Evolutionary conservation across 1,139 yeast genomes (phyloP).

Genomic region (Suhomyces atakaporum): DNA sequence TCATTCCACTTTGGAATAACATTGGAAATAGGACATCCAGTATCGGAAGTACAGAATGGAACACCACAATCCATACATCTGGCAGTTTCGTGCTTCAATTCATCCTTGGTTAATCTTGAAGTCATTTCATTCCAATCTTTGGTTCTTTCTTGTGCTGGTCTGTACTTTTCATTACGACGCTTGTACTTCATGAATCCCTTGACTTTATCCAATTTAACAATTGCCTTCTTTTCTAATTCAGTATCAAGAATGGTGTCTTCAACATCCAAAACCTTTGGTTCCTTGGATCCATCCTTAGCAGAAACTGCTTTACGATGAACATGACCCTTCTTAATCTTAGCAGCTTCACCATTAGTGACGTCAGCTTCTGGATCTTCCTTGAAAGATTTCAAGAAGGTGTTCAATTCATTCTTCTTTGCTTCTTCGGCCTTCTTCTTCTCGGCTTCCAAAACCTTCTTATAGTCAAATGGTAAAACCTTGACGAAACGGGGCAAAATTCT

Average conservation of each 20-base stretch:
- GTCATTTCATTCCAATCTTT: conserved; percentile 94
- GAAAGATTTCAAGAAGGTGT: conserved; percentile 61
- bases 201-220: conserved; percentile 72
- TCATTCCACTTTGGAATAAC: conserved; percentile 98
- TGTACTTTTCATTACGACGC: conserved; percentile 84
- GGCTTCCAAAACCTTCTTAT: conserved; percentile 82
- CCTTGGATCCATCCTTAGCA: conserved; percentile 48
- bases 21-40: conserved; percentile 97
- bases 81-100: conserved; percentile 90
- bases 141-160: conserved; percentile 74
- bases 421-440: conserved; percentile 70
- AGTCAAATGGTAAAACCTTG: conserved; percentile 90
- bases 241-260: conserved; percentile 84
- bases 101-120: conserved; percentile 77
- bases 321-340: conserved; percentile 52
- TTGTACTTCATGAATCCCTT: conserved; percentile 93
- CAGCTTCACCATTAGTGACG: conserved; percentile 83
- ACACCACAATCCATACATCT: conserved; percentile 99
- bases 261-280: conserved; percentile 85
- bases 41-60: conserved; percentile 97
- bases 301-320: conserved; percentile 36
- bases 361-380: conserved; percentile 83
- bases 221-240: conserved; percentile 62
- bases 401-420: conserved; percentile 63
- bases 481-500: conserved; percentile 86